phyloP scores from a whole-genome alignment of 2,329 filamentous ascomycete species.

The Aureobasidium sp. region DNA sequence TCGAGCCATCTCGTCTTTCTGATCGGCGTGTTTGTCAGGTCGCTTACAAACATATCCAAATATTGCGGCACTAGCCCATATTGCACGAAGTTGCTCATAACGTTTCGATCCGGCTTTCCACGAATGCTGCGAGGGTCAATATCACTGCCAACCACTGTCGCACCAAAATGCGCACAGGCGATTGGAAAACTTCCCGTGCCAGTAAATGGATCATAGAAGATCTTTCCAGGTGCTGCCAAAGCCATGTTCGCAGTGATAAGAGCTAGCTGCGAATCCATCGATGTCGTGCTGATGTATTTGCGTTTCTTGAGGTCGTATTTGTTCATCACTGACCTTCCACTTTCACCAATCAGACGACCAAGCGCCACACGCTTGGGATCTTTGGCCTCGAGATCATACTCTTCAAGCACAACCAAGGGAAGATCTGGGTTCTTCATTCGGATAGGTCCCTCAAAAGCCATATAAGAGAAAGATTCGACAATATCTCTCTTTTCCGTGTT shows the following conservation, averaged over 20 bases:
- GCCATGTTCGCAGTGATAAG: constrained; percentile 89
- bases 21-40: constrained; percentile 28
- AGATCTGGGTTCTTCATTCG: constrained; percentile 66
- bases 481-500: constrained; percentile 59
- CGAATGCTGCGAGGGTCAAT: constrained; percentile 88
- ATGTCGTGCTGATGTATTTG: constrained; percentile 88
- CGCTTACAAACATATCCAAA: constrained; percentile 42
- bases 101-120: constrained; percentile 50
- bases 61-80: constrained; percentile 61
- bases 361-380: constrained; percentile 60
- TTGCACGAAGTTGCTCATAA: constrained; percentile 70
- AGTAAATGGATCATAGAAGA: constrained; percentile 93
- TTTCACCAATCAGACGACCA: constrained; percentile 61
- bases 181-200: constrained; percentile 91
- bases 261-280: constrained; percentile 92
- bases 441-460: constrained; percentile 73
- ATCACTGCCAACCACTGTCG: constrained; percentile 76
- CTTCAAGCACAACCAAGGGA: constrained; percentile 74
- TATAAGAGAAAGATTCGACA: constrained; percentile 74
- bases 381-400: constrained; percentile 54
- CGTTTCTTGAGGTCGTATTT: constrained; percentile 89
- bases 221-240: constrained; percentile 69
- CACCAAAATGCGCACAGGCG: constrained; percentile 85
- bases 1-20: constrained; percentile 58
- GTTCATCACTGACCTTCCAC: constrained; percentile 59